phyloP scores from a whole-genome alignment of 495 filamentous ascomycete species.

The Aspergillus conjunctus region DNA sequence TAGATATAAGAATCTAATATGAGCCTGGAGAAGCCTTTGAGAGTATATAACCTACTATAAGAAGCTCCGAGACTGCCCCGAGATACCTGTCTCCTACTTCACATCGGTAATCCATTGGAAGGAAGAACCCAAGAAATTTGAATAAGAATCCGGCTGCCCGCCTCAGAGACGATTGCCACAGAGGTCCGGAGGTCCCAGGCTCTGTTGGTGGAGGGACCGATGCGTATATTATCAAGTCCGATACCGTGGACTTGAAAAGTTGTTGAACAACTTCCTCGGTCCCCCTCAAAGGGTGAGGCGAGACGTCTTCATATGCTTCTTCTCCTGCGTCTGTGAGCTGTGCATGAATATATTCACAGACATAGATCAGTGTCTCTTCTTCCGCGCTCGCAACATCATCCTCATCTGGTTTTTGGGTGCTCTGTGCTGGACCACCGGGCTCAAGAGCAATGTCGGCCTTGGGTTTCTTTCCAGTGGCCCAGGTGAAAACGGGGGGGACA shows the following conservation, averaged over 20 bases:
- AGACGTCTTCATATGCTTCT: background rate
- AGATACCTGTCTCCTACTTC: conserved; percentile 3
- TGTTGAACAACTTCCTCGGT: background rate
- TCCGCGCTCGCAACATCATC: background rate
- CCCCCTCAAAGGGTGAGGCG: background rate
- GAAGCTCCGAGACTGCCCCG: background rate
- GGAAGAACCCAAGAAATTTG: conserved; percentile 1
- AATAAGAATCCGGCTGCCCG: background rate
- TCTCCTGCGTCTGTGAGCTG: background rate
- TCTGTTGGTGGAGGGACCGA: background rate
- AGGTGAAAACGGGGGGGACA: background rate
- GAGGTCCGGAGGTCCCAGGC: background rate
- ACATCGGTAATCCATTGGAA: conserved; percentile 4
- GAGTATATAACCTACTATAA: background rate
- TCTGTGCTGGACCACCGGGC: background rate
- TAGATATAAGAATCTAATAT: no score
- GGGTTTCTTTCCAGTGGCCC: background rate
- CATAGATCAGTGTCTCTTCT: background rate
- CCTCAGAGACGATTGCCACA: conserved; percentile 3
- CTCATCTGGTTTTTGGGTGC: background rate
- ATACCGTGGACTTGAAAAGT: background rate
- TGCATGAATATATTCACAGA: background rate
- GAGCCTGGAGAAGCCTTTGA: background rate
- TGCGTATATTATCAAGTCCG: background rate
- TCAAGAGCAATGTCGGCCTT: background rate